Percentiles rank a stretch among this genome's conserved stretches.
Conservation (phyloP, 805 yeast species). For the Metschnikowia corniflorae region DNA sequence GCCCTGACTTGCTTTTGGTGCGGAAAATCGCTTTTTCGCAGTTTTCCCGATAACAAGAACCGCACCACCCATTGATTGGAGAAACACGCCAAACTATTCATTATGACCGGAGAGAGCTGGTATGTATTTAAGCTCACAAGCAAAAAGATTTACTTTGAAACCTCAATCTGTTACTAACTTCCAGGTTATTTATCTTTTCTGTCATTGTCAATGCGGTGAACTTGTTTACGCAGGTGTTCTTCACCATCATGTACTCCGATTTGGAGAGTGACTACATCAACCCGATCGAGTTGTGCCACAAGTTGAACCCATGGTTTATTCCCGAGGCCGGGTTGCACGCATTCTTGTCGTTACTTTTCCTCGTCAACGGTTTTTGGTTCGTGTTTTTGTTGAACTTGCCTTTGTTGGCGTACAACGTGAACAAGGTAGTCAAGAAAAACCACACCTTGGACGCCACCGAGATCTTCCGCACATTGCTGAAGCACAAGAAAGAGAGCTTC, state of each 20-base stretch:
- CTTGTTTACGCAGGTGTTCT: constrained; percentile 88
- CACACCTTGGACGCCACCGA: constrained; percentile 95
- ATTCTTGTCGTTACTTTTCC: constrained; percentile 61
- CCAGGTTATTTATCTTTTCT: constrained; percentile 65
- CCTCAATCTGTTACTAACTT: constrained; percentile 10
- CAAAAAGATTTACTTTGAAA: neutral
- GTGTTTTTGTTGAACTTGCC: constrained; percentile 81
- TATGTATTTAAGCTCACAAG: constrained; percentile 13
- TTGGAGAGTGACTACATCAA: constrained; percentile 95
- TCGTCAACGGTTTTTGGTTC: constrained; percentile 90
- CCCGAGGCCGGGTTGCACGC: constrained; percentile 90
- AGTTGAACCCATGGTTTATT: constrained; percentile 79
- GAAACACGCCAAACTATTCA: too few species aligned
- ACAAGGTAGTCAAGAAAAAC: constrained; percentile 73
- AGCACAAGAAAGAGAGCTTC: constrained; percentile 90
- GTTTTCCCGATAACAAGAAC: constrained; percentile 5
- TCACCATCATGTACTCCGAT: constrained; percentile 93
- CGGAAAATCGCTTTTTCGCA: too few species aligned
- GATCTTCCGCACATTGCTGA: constrained; percentile 88
- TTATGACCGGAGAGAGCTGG: constrained; percentile 31
- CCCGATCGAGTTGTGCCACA: constrained; percentile 93
- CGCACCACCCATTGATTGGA: neutral
- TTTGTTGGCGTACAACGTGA: constrained; percentile 75
- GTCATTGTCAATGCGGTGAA: constrained; percentile 83
- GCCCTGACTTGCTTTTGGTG: too few species aligned